A percentile compares a stretch with the other conserved stretches of the same genome.
Evolutionary conservation across 2,329 filamentous ascomycete species (phyloP).

Genomic region (Hirsutella thompsonii): DNA sequence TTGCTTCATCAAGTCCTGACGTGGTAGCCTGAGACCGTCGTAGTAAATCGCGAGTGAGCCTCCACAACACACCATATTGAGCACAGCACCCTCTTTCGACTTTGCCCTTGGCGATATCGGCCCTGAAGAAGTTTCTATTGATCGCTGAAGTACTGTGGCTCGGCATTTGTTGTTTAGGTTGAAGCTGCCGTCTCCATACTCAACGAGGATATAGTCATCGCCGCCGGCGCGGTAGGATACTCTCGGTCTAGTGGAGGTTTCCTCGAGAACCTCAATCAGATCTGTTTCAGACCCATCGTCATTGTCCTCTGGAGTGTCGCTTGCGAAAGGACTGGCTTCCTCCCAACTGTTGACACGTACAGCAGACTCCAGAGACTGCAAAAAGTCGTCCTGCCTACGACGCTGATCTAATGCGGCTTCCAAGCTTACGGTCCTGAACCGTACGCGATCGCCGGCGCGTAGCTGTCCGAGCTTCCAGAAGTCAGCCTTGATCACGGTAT

Average conservation of each 20-base stretch:
- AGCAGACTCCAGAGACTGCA: background rate
- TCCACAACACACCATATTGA: background rate
- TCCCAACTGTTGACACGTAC: background rate
- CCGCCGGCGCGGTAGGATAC: background rate
- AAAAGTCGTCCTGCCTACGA: background rate
- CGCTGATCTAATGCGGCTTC: background rate
- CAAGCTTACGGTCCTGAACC: conserved; percentile 1
- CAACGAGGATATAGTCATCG: conserved; percentile 1
- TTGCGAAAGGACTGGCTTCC: background rate
- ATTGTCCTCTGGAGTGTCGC: background rate
- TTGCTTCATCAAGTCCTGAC: background rate
- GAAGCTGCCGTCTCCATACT: background rate
- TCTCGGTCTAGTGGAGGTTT: background rate
- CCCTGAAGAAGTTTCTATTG: background rate
- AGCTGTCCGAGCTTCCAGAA: conserved; percentile 23
- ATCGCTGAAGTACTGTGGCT: background rate
- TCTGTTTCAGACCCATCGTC: background rate
- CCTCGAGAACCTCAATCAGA: background rate
- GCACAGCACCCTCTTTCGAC: background rate
- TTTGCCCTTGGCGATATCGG: background rate
- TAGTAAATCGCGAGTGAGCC: background rate
- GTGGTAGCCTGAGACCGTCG: background rate
- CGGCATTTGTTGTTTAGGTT: background rate
- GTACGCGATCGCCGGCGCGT: conserved; percentile 14
- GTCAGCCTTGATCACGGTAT: conserved; percentile 17